Evolutionary conservation across 2,329 filamentous ascomycete genomes (phyloP).

Genomic region (Chrysosporium keratinophilum): DNA sequence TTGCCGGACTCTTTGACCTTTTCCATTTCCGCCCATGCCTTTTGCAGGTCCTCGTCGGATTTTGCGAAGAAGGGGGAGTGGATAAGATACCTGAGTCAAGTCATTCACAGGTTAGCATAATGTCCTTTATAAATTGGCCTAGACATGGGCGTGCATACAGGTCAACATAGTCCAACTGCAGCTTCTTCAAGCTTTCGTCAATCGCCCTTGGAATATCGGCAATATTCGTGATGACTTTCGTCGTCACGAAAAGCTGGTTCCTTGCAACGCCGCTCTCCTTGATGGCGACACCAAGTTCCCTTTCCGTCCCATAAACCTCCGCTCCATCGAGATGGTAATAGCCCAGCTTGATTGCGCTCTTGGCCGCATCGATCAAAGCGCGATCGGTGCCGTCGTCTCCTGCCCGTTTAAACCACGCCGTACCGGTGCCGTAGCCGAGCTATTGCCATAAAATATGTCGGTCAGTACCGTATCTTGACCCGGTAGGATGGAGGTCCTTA

Average conservation of each 20-base stretch:
- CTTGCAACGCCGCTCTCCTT: constrained; percentile 38
- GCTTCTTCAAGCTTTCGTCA: constrained; percentile 47
- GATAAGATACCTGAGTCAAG: constrained; percentile 48
- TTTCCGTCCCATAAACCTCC: constrained; percentile 45
- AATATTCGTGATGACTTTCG: constrained; percentile 47
- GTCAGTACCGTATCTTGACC: neutral
- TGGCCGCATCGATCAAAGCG: constrained; percentile 45
- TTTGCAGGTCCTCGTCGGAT: constrained; percentile 45
- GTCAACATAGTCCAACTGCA: constrained; percentile 53
- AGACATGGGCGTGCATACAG: constrained; percentile 35
- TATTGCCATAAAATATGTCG: constrained; percentile 19
- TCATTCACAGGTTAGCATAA: neutral
- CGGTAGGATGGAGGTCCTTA: constrained; percentile 22
- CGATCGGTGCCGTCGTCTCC: constrained; percentile 43
- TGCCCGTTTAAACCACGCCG: constrained; percentile 51
- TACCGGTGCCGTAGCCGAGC: constrained; percentile 54
- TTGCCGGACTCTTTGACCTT: constrained; percentile 47
- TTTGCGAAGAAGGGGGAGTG: constrained; percentile 51
- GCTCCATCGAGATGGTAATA: constrained; percentile 56
- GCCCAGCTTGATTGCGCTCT: constrained; percentile 48
- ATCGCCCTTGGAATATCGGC: constrained; percentile 47
- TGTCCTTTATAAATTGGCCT: neutral
- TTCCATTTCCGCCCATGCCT: constrained; percentile 52
- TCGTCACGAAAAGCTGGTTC: constrained; percentile 44
- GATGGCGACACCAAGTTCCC: constrained; percentile 41